Evolutionary conservation across 768 basidiomycete species (phyloP).

Genomic region (Suillus tomentosus): DNA sequence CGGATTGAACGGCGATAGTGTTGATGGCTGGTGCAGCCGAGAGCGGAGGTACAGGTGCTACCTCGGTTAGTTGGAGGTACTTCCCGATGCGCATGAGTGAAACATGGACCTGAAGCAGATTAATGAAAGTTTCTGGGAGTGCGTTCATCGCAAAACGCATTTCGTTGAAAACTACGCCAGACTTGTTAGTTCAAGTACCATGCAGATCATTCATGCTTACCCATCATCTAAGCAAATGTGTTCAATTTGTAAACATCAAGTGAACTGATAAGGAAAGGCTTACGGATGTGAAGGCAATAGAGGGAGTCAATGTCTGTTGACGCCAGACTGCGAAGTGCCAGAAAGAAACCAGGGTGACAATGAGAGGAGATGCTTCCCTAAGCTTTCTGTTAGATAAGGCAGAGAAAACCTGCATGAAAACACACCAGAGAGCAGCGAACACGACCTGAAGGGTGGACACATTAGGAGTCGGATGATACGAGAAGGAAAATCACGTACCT

Average conservation of each 20-base stretch:
- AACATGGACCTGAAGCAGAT: constrained; percentile 83
- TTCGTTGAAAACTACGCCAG: constrained; percentile 70
- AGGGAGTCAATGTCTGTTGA: constrained; percentile 70
- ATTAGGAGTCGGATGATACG: constrained; percentile 3
- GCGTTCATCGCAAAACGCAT: constrained; percentile 88
- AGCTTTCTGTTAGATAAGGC: background rate
- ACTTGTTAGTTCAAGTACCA: constrained; percentile 1
- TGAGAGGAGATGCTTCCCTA: constrained; percentile 51
- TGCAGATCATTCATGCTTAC: constrained; percentile 26
- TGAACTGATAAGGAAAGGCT: constrained; percentile 22
- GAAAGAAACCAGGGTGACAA: constrained; percentile 63
- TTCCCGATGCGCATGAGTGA: constrained; percentile 91
- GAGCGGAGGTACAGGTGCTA: constrained; percentile 61
- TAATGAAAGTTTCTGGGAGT: constrained; percentile 89
- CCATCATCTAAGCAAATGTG: constrained; percentile 38
- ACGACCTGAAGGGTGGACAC: constrained; percentile 25
- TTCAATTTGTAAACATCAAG: background rate
- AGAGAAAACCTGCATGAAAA: background rate
- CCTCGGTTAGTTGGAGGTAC: constrained; percentile 77
- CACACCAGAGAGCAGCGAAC: constrained; percentile 4
- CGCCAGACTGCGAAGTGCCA: constrained; percentile 77
- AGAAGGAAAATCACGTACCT: constrained; percentile 44
- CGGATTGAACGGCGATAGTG: constrained; percentile 75
- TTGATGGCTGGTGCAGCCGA: constrained; percentile 46
- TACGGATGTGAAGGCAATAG: constrained; percentile 79